These are phyloP conservation scores for Flaveria floridana DNA, from an alignment of 140 eudicot species.

Conservation along the genomic window DNA sequence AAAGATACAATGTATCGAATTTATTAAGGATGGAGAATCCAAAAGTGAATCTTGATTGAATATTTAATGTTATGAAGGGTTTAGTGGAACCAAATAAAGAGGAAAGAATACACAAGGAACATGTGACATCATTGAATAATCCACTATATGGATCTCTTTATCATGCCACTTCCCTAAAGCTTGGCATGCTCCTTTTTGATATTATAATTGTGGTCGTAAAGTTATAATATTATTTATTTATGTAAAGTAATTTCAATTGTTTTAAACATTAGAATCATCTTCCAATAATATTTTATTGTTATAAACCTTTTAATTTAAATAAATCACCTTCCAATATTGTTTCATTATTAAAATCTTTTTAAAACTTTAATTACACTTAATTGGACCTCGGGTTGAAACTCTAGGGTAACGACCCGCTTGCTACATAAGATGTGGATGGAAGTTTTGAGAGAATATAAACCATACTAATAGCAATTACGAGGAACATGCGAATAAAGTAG, in stretches of 20 bases:
- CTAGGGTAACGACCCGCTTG: too few relatives aligned
- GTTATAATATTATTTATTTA: background rate
- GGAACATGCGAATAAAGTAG: too few relatives aligned
- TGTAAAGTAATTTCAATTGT: background rate
- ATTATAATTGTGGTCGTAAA: background rate
- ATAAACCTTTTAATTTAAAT: too few relatives aligned
- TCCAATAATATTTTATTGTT: too few relatives aligned
- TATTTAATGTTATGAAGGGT: background rate
- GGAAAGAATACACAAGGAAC: slow-evolving; percentile 4
- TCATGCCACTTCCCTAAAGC: slow-evolving; percentile 1
- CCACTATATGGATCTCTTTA: background rate
- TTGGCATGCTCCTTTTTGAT: background rate
- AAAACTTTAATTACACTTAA: too few relatives aligned
- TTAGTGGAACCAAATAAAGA: background rate
- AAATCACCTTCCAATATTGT: too few relatives aligned
- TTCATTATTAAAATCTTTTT: too few relatives aligned
- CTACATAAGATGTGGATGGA: too few relatives aligned
- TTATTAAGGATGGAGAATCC: background rate
- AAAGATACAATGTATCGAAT: background rate
- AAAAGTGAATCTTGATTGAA: background rate
- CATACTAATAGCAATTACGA: too few relatives aligned
- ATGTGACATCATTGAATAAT: slow-evolving; percentile 4
- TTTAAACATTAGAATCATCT: background rate
- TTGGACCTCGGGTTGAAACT: too few relatives aligned
- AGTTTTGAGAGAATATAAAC: too few relatives aligned